Base-by-base conservation (phyloP, 2,329 filamentous ascomycete species). In the Fusarium tjaetaba region DNA sequence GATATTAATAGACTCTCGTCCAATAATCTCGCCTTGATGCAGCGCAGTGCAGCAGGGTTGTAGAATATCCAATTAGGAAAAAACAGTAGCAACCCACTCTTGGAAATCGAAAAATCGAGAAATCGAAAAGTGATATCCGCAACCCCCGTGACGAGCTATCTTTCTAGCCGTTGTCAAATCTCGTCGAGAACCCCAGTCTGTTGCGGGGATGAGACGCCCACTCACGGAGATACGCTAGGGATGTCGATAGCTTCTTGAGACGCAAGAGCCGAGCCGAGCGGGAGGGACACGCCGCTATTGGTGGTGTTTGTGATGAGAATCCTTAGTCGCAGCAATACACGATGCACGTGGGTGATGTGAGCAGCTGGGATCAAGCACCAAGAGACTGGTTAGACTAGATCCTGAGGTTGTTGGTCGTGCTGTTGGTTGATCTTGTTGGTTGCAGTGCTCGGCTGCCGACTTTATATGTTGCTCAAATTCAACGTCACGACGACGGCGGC, bases 221-320 rank as follows among this genome's bases (percentile, higher is more conserved):
- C 51, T 48, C 57, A 56, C 38, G 61, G 51, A 70, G 71, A 64
- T 60, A 68, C 53, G 39, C 49, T 60, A 69, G 61, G 72, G 70
- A 51, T 70, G 68, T 71, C 64, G 62, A 74, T 62, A 41, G 70
- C 62, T 62, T 75, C 66, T 60, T 42, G 58, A 62, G 66, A 62
- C 59, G 42, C 61, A 65, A 76, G 73, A 75, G 61, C 73, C 67
- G 75, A 74, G 75, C 72, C 70, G 72, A 75, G 75, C 61, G 68
- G 66, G 73, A 77, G 73, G 73, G 53, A 68, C 53, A 65, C 49
- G 56, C 67, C 58, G 70, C 75, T 66, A 78, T 78, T 78, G 76
- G 76, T 56, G 72, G 63, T 68, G 36, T 61, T 48, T 70, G 76
- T 78, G 76, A 78, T 76, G 62, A 77, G 68, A 68, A 62, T 45